Evolutionary conservation across 2,329 filamentous ascomycete genomes (phyloP), one percentile per base, ranked within the genome.

Genomic region (Penicillium corylophilum): DNA sequence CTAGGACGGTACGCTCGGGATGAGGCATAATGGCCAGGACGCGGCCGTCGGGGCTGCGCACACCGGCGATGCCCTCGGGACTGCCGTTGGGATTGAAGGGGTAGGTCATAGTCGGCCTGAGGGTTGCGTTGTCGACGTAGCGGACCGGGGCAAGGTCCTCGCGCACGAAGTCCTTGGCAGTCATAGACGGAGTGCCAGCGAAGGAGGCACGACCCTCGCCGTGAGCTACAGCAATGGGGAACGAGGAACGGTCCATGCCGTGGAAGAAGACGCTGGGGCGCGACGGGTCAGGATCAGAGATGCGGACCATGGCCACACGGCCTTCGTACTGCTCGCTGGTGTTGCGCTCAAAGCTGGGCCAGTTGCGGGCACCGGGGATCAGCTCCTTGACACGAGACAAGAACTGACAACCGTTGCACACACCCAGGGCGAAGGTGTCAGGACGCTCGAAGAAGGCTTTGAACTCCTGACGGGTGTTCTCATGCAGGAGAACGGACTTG

Each of bases 391-490:
- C 77, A 45, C 90, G 85, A 5, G 88, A 88, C 36, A 97, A 78
- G 84, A 97, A 95, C 73, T 99, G 94, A 69, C 94, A 97, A 45
- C 94, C 94, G 70, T 99, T 99, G 81, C 94, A 97, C 29, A 97
- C 90, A 63, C 94, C 94, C 1, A 99, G 81, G 0, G 90, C 81
- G 72, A 99, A 97, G 0, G 94, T 97, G 68, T 96, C 90, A 4
- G 86, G 82, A 26, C 94, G 84, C 60, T 85, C 81, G 76, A 97
- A 97, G 81, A 96, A 97, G 44, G 77, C 74, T 64, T 87, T 78
- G 75, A 97, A 96, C 62, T 93, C 88, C 51, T 81, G 79, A 38
- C 91, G 84, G 38, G 87, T 86, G 51, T 87, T 77, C 22, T 82
- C 82, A 74, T 97, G 90, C 71, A 95, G 82, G 16, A 97, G 82